These are phyloP conservation scores for Chalaropsis thielavioides DNA, from an alignment of 2,329 filamentous ascomycete species.

Conservation along the genomic window DNA sequence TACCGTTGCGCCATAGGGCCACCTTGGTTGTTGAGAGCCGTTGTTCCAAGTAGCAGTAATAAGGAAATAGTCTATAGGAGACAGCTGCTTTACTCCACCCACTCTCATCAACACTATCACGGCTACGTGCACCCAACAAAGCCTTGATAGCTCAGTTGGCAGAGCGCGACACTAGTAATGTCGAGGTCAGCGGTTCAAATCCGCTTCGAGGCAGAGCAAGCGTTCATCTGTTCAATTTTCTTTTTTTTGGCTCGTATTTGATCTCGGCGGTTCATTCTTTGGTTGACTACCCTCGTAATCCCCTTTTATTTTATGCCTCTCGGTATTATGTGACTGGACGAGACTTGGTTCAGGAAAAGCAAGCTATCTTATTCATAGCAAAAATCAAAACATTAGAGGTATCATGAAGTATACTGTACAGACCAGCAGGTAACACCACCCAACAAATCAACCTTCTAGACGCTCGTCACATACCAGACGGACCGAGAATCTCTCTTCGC, in stretches of 20 bases:
- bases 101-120: neutral
- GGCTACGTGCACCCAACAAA: neutral
- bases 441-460: constrained; percentile 33
- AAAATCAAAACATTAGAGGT: constrained; percentile 7
- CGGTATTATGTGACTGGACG: too few relatives aligned
- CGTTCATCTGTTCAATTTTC: neutral
- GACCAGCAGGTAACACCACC: neutral
- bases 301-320: too few relatives aligned
- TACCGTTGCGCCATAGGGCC: constrained; percentile 18
- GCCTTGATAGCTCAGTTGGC: neutral
- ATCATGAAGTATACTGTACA: constrained; percentile 8
- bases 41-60: too few relatives aligned
- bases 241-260: neutral
- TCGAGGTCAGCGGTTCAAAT: constrained; percentile 7
- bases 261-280: too few relatives aligned
- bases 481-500: constrained; percentile 42
- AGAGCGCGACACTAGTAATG: neutral
- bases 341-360: neutral
- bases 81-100: too few relatives aligned
- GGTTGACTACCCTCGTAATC: too few relatives aligned
- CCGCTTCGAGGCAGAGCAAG: constrained; percentile 6
- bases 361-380: constrained; percentile 3
- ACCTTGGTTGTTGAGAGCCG: neutral
- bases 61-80: too few relatives aligned
- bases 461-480: constrained; percentile 45